Percentiles rank a stretch among this genome's conserved stretches.
Evolutionary conservation across 805 yeast species (phyloP).

Genomic region (Metschnikowia noctiluminum): DNA sequence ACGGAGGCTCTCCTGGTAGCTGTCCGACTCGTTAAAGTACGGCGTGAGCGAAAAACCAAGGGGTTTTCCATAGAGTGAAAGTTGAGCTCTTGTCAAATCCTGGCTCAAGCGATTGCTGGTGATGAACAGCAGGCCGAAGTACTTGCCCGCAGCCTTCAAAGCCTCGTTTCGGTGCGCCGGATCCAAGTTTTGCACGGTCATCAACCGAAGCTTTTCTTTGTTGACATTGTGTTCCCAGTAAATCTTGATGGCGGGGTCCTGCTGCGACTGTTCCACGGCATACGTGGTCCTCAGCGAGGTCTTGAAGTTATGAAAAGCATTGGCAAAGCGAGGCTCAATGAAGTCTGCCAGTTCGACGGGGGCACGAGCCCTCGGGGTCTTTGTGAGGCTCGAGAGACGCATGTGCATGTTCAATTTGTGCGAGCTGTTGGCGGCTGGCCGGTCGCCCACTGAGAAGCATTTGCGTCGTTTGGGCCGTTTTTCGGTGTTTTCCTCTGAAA

Average conservation of each 20-base stretch:
- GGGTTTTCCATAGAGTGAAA: constrained; percentile 14
- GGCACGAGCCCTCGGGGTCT: neutral
- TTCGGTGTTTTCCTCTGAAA: too few species aligned
- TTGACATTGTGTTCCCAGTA: constrained; percentile 16
- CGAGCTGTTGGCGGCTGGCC: constrained; percentile 13
- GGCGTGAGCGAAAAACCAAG: constrained; percentile 11
- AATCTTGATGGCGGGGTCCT: constrained; percentile 18
- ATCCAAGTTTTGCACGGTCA: constrained; percentile 11
- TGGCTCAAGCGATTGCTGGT: constrained; percentile 9
- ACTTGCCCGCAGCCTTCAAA: constrained; percentile 8
- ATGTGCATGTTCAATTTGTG: constrained; percentile 17
- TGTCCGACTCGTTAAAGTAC: constrained; percentile 7
- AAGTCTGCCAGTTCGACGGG: constrained; percentile 1
- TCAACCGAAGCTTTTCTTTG: constrained; percentile 9
- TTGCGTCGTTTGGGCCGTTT: neutral
- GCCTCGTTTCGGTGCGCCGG: constrained; percentile 3
- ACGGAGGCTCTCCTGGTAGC: constrained; percentile 9
- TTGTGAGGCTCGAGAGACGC: constrained; percentile 5
- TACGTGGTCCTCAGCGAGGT: constrained; percentile 13
- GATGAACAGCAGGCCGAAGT: constrained; percentile 9
- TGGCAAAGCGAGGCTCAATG: constrained; percentile 4
- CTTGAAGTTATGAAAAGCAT: constrained; percentile 6
- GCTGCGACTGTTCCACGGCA: constrained; percentile 17
- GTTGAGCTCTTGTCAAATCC: constrained; percentile 5
- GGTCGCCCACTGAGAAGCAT: constrained; percentile 6